Base-by-base conservation (phyloP, 257 asterid genomes). In the Jacaranda copaia region DNA sequence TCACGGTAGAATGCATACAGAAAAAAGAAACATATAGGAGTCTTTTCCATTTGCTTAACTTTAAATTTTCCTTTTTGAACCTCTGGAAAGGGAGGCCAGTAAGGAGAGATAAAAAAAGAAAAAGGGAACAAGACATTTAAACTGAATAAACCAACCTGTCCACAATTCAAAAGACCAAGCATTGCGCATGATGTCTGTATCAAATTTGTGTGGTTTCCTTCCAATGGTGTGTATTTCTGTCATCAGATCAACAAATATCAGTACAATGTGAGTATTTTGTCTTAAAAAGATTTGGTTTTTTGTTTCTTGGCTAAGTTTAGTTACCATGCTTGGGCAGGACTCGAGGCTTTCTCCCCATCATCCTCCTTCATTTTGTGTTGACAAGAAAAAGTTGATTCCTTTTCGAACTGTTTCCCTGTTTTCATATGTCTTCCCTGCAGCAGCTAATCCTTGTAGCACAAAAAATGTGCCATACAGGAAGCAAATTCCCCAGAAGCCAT, bases 141-240 rank as follows among this genome's bases (percentile, higher is more conserved):
- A n/a, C n/a, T n/a, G n/a, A n/a, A n/a, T n/a, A n/a, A n/a, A n/a
- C n/a, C n/a, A n/a, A 92, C 97, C 94, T 93, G 96, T 40, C 98
- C 97, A 67, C 81, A 86, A 18, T 82, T 77, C 89, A 91, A 83
- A 15, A 93, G 91, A 15, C 97, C 94, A 16, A 93, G 85, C 98
- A 93, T 93, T 14, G 94, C 98, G 96, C 97, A 91, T 8, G 97
- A 87, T 46, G 98, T 91, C 61, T 91, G 97, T 25, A 91, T 96
- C 36, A 93, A 72, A 79, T 93, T 93, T n/a, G 96, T 93, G 20
- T 89, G 77, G 40, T 91, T 91, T 67, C 89, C 96, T 78, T 89
- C 94, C 15, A 93, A 59, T 6, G 97, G 96, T 45, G 81, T 93
- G 85, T 87, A 93, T 86, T 82, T 91, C 97, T 93, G 88, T 74